Conservation (phyloP, 495 filamentous ascomycete species). For the Neurospora sp. region DNA sequence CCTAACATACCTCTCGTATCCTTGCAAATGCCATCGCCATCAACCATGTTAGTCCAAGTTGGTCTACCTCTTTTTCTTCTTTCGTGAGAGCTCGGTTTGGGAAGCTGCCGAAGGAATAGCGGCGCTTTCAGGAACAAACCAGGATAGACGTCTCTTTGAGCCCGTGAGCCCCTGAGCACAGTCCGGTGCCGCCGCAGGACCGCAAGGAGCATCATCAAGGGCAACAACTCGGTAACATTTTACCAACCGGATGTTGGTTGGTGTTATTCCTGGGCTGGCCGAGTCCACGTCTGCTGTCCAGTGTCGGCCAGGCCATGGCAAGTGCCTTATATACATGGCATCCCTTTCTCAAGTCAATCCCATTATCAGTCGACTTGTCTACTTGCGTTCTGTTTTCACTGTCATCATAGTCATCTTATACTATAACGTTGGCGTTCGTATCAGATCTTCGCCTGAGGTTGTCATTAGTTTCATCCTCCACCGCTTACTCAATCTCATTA, state of each 20-base stretch:
- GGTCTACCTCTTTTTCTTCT: neutral
- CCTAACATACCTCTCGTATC: neutral
- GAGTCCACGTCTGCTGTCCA: neutral
- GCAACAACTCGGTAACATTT: neutral
- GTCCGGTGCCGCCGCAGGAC: neutral
- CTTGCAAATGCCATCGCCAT: neutral
- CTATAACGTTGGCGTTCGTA: neutral
- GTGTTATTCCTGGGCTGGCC: neutral
- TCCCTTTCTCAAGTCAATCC: neutral
- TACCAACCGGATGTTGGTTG: neutral
- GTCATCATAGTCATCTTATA: neutral
- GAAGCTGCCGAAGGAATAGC: neutral
- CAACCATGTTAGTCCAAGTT: neutral
- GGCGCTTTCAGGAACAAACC: neutral
- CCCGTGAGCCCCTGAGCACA: neutral
- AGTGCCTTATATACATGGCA: neutral
- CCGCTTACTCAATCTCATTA: neutral
- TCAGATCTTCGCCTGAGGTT: neutral
- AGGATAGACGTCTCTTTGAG: neutral
- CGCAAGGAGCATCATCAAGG: neutral
- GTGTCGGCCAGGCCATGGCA: neutral
- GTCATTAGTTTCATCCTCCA: neutral
- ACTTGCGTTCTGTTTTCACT: neutral
- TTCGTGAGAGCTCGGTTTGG: neutral
- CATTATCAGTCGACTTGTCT: neutral